These are phyloP conservation scores for Neohortaea acidophila DNA, from an alignment of 495 filamentous ascomycete genomes.

Conservation along the genomic window DNA sequence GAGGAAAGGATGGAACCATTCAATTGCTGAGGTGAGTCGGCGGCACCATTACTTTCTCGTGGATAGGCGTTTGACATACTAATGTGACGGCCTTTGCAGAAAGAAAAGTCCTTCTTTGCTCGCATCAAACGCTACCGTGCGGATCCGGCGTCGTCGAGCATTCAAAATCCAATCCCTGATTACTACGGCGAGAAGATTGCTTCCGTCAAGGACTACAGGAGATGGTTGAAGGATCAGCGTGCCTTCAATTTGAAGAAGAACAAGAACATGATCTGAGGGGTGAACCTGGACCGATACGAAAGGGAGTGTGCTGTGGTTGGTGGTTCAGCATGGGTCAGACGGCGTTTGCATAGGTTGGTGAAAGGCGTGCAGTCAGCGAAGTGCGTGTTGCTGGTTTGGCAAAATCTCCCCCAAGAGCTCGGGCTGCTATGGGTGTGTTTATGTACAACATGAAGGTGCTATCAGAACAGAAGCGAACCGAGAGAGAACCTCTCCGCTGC, in stretches of 20 bases:
- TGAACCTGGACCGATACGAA: not conserved
- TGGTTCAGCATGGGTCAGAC: not conserved
- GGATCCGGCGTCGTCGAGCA: conserved; percentile 58
- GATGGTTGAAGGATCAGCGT: conserved; percentile 93
- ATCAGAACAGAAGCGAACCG: not conserved
- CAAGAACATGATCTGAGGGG: conserved; percentile 16
- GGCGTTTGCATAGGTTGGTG: not conserved
- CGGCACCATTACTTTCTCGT: not conserved
- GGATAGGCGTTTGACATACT: not conserved
- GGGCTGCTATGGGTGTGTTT: not conserved
- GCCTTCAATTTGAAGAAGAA: conserved; percentile 86
- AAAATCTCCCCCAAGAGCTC: too few species aligned
- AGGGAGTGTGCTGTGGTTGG: not conserved
- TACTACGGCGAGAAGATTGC: conserved; percentile 92
- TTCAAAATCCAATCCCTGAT: conserved; percentile 56
- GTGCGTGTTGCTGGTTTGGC: too few species aligned
- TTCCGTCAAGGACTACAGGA: conserved; percentile 74
- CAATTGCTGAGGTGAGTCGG: conserved; percentile 49
- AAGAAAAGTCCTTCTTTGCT: conserved; percentile 82
- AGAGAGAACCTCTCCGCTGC: not conserved
- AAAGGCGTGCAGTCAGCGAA: conserved; percentile 1
- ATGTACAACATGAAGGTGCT: not conserved
- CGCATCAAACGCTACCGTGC: conserved; percentile 80
- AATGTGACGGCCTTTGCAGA: conserved; percentile 38
- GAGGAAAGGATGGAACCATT: conserved; percentile 46